A percentile compares a stretch with the other conserved stretches of the same genome.
Evolutionary conservation across 2,329 filamentous ascomycete species (phyloP).

Genomic region (Fusarium compactum): DNA sequence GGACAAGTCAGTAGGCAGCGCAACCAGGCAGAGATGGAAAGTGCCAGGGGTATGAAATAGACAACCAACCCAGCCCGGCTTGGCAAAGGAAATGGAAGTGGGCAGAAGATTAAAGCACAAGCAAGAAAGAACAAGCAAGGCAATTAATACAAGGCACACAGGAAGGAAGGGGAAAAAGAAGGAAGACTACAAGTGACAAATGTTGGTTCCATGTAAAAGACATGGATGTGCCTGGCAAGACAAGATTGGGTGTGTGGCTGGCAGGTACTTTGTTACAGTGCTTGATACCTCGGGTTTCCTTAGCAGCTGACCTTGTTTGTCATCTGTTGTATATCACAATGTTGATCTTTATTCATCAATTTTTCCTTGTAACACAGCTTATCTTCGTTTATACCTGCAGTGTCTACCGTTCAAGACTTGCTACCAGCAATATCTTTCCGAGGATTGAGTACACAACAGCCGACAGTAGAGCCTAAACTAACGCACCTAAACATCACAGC

Average conservation of each 20-base stretch:
- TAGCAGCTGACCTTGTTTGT: constrained; percentile 33
- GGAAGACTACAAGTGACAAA: constrained; percentile 9
- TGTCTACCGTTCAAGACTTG: not conserved
- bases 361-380: constrained; percentile 12
- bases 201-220: constrained; percentile 23
- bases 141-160: constrained; percentile 23
- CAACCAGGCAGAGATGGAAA: constrained; percentile 22
- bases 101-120: constrained; percentile 29
- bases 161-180: constrained; percentile 4
- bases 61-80: not conserved
- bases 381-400: not conserved
- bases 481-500: constrained; percentile 4
- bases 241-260: constrained; percentile 29
- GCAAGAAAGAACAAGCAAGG: constrained; percentile 14
- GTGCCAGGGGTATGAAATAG: constrained; percentile 7
- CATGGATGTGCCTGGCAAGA: constrained; percentile 37
- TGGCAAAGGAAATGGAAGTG: constrained; percentile 34
- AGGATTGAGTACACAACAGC: not conserved
- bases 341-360: constrained; percentile 13
- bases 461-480: constrained; percentile 3
- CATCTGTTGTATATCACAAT: not conserved
- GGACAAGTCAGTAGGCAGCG: not conserved
- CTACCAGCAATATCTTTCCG: constrained; percentile 1
- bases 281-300: not conserved
- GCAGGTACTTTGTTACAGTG: constrained; percentile 1